Evolutionary conservation across 345 rosid species (phyloP).

Genomic region (Leavenworthia alabamica): DNA sequence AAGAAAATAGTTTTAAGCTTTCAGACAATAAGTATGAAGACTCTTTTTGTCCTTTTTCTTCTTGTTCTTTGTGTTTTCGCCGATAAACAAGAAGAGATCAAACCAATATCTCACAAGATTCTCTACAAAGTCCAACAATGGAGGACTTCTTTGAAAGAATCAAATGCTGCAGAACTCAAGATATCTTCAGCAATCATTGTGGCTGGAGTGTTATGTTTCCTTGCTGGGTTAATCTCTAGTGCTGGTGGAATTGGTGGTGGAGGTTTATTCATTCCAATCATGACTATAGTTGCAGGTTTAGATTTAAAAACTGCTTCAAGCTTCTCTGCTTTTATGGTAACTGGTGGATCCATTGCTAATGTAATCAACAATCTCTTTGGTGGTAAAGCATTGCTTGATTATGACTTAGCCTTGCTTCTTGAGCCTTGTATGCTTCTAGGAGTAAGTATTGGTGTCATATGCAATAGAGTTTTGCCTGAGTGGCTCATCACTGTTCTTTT

Average conservation of each 20-base stretch:
- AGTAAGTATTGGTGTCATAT: slow-evolving; percentile 75
- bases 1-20: slow-evolving; percentile 4
- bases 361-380: slow-evolving; percentile 45
- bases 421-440: slow-evolving; percentile 88
- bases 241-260: slow-evolving; percentile 97
- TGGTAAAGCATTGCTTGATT: slow-evolving; percentile 46
- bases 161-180: slow-evolving; percentile 31
- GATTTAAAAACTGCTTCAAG: slow-evolving; percentile 74
- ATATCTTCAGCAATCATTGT: slow-evolving; percentile 34
- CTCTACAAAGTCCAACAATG: slow-evolving; percentile 31
- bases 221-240: slow-evolving; percentile 71
- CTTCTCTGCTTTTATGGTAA: slow-evolving; percentile 91
- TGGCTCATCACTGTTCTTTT: slow-evolving; percentile 76
- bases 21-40: slow-evolving; percentile 4
- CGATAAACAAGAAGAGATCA: slow-evolving; percentile 7
- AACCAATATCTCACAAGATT: slow-evolving; percentile 4
- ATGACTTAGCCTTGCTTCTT: slow-evolving; percentile 65
- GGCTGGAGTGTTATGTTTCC: slow-evolving; percentile 57
- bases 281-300: slow-evolving; percentile 57
- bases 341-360: too few relatives aligned
- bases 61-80: slow-evolving; percentile 6
- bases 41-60: slow-evolving; percentile 8
- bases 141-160: slow-evolving; percentile 28
- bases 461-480: slow-evolving; percentile 69
- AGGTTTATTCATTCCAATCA: slow-evolving; percentile 71